Base-by-base conservation (phyloP, 1,284 basidiomycete genomes). In the Boletus smithii region DNA sequence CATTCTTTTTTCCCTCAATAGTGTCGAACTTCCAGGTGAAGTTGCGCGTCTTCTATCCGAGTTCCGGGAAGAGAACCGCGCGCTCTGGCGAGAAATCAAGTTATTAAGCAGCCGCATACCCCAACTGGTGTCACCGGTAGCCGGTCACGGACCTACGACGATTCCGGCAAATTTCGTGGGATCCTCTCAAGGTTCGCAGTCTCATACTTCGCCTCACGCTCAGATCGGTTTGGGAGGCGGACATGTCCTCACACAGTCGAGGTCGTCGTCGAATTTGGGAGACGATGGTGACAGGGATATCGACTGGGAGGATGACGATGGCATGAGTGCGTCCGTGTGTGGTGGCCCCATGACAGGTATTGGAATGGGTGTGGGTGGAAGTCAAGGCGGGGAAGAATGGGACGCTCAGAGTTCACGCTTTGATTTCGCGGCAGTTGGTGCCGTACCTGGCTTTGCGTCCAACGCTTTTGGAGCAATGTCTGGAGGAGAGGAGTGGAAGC, bases 1-100 rank as follows among this genome's bases (percentile, higher is more conserved):
- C 13, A 7, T 23, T n/a, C n/a, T n/a, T n/a, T n/a, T n/a, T n/a
- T n/a, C n/a, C 20, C 9, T 18, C 3, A 16, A 41, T n/a, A 63
- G 86, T 23, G 80, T 88, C 37, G 86, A 88, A 65, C 73, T 89
- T 29, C 87, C 87, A 6, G 85, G 85, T 9, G 86, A 89, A 72
- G 83, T 87, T 34, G 83, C 81, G 2, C 78, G 81, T 8, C 82
- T 88, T 56, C 72, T 88, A 10, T 67, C 69, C 17, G 74, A 79
- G 20, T 83, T 88, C 75, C 74, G 81, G 44, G 83, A 85, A 4
- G 83, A 87, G 60, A 84, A 86, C 57, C 68, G 77, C 60, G 40
- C 66, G 65, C 46, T 68, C 59, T 50, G 60, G 67, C 44, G 71
- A 72, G 67, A 75, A 68, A 54, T 73, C 69, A 42, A 63, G 67